Evolutionary conservation across 2,329 filamentous ascomycete species (phyloP), one percentile per base, ranked within the genome.

Genomic region (Pezicula rhizophila): DNA sequence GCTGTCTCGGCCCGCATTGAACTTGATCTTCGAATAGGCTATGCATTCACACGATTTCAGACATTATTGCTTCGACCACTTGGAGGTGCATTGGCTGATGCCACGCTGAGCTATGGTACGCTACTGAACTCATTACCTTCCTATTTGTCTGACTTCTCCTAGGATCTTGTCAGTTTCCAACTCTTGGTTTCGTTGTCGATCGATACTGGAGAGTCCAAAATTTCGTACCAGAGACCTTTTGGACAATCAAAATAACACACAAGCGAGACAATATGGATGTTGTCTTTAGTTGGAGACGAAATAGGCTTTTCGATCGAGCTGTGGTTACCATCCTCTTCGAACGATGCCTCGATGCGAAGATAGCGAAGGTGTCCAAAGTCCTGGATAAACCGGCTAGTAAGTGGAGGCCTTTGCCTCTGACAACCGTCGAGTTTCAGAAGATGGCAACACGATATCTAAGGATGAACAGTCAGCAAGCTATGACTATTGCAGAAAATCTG

Each of bases 341-440:
- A 67, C 76, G 85, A 58, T 97, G 91, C 58, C 74, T 99, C 10
- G 66, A 73, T 7, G 86, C 89, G 11, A 89, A 85, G 60, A 79
- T 71, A 12, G 92, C 90, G 17, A 86, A 82, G 57, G 87, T 99
- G 15, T 85, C 76, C 31, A 95, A 89, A 60, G 88, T 96, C 47
- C 82, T 89, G 57, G 89, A 91, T 63, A 96, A 95, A 64, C 89
- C 90, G 1, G 95, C 91, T 1, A 90, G 84, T 61, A 96, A 95
- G 68, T 96, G 87, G 85, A 92, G 92, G 60, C 93, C 93, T 0
- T 69, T 99, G 11, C 93, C 93, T 4, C 73, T 99, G 56, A 99
- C 93, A 0, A 99, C 93, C 0, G 91, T 99, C 17, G 93, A 97
- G 65, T 73, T 99, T 17, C 93, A 99, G 64, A 99, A 97, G 69